Conservation (phyloP, 177 flowering plant species). For the Vitis hybrid region DNA sequence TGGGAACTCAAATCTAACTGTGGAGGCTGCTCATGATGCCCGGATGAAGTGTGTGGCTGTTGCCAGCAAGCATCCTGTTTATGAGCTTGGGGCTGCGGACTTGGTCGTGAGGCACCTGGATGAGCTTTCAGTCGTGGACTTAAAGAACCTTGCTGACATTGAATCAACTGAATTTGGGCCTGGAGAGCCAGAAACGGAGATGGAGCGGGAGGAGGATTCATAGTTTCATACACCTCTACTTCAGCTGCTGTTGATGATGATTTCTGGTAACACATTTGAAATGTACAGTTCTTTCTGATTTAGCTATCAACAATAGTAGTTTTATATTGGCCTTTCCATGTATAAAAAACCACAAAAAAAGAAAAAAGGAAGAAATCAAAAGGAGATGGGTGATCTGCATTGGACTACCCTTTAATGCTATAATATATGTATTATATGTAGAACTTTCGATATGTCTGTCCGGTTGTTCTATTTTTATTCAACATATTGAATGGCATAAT, state of each 20-base stretch:
- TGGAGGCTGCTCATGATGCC: slow-evolving; percentile 97
- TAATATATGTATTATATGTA: slow-evolving; percentile 11
- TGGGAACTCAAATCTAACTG: slow-evolving; percentile 88
- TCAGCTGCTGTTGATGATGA: slow-evolving; percentile 48
- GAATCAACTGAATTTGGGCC: slow-evolving; percentile 63
- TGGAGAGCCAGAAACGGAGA: slow-evolving; percentile 70
- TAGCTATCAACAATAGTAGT: slow-evolving; percentile 27
- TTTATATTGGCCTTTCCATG: slow-evolving; percentile 28
- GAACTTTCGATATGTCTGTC: background rate
- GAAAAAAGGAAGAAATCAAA: slow-evolving; percentile 3
- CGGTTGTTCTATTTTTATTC: background rate
- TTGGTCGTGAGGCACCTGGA: slow-evolving; percentile 79
- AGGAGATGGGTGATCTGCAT: slow-evolving; percentile 32
- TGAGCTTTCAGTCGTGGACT: slow-evolving; percentile 87
- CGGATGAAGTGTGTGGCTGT: slow-evolving; percentile 96
- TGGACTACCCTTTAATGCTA: slow-evolving; percentile 29
- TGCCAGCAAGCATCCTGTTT: slow-evolving; percentile 90
- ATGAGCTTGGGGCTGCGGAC: slow-evolving; percentile 94
- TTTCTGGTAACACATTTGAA: slow-evolving; percentile 52
- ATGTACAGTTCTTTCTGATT: slow-evolving; percentile 48
- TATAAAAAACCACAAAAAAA: slow-evolving; percentile 19
- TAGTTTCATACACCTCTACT: slow-evolving; percentile 31
- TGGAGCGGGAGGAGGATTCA: slow-evolving; percentile 57
- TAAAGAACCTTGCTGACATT: slow-evolving; percentile 85
- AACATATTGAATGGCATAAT: too few species aligned